Evolutionary conservation across 2,329 filamentous ascomycete genomes (phyloP), one percentile per base, ranked within the genome.

Genomic region (Ascochyta clinopodiicola): DNA sequence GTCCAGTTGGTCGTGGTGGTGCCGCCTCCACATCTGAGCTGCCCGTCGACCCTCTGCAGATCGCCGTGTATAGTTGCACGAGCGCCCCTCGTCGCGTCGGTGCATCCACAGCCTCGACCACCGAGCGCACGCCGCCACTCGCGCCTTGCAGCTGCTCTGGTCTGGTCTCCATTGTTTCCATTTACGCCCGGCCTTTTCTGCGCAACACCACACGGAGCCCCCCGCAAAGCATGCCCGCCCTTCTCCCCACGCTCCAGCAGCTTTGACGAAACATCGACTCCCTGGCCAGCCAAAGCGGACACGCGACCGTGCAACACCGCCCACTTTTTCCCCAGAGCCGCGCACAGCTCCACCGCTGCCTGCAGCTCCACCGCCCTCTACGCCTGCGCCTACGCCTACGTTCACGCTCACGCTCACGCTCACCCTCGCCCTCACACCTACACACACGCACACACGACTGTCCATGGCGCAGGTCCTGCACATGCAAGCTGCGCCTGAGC

Each of bases 391-490:
- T 24, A 24, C 22, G 22, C 22, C 22, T 24, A 24, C 22, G 22
- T 6, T 6, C 6, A 24, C 22, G 22, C 22, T 6, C 6, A 24
- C 22, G 22, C 22, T 6, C 6, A 24, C 22, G 22, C 22, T 6
- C 6, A 24, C 22, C 4, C 22, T 6, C 6, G 22, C 22, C 4
- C 22, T 6, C 2, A 10, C 29, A 13, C 29, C 29, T 31, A 6
- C 29, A 4, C 29, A 4, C 4, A 15, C 29, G 31, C 50, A 49
- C 50, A 55, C 57, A 47, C 56, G 34, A 45, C 54, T 44, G 47
- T 50, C 51, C 31, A 74, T 72, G 64, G 72, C 73, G 59, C 73
- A 75, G 69, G 68, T 75, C 51, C 67, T 76, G 40, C 64, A 72
- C 32, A 75, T 75, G 69, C 74, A 75, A 56, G 66, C 73, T 61